Conservation (phyloP, 495 filamentous ascomycete genomes). For the Neurospora sp. region DNA sequence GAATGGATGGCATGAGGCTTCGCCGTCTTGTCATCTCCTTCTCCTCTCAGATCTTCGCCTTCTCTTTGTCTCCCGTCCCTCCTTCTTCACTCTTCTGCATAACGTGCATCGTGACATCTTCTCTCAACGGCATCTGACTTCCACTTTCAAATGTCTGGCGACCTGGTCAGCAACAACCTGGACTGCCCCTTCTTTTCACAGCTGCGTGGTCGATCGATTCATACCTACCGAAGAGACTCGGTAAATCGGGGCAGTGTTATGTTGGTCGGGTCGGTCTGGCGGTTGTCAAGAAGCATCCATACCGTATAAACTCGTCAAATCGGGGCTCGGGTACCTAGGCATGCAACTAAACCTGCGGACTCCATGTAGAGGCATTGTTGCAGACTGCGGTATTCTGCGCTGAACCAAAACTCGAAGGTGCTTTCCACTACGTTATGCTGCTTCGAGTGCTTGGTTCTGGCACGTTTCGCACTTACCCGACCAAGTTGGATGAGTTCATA, state of each 20-base stretch:
- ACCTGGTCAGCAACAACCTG: background rate
- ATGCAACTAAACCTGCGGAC: background rate
- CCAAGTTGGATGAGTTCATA: background rate
- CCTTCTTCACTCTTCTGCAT: background rate
- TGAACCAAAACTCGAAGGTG: background rate
- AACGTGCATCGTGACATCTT: background rate
- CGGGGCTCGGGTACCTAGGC: background rate
- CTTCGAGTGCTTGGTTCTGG: background rate
- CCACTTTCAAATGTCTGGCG: background rate
- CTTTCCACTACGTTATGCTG: background rate
- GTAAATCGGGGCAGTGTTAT: background rate
- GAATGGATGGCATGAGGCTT: background rate
- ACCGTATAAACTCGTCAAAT: background rate
- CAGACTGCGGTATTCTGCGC: background rate
- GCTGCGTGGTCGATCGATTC: background rate
- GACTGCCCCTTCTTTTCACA: background rate
- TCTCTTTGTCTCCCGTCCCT: background rate
- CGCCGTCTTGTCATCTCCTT: background rate
- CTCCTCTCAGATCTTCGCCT: background rate
- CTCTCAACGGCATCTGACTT: background rate
- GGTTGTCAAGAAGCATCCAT: background rate
- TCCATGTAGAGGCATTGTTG: background rate
- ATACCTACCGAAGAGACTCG: background rate
- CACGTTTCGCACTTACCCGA: background rate
- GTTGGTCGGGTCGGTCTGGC: background rate